Percentiles rank a stretch among this genome's conserved stretches.
phyloP scores from a whole-genome alignment of 768 basidiomycete genomes.

The Lanmaoa pseudosensibilis region DNA sequence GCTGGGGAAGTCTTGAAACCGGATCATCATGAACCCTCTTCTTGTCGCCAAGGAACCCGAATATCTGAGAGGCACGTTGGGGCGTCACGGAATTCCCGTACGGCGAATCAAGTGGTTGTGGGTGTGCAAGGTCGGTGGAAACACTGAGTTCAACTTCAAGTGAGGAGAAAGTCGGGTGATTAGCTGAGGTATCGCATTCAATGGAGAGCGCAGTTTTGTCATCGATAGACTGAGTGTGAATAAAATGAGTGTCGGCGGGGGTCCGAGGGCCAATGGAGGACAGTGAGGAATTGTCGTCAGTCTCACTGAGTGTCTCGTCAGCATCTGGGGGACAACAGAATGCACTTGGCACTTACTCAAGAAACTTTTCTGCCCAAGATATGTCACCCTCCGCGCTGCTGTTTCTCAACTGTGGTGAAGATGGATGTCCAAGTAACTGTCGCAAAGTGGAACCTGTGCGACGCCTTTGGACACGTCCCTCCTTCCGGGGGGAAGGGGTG shows the following conservation, averaged over 20 bases:
- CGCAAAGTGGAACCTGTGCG: slow-evolving; percentile 73
- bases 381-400: slow-evolving; percentile 68
- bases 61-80: slow-evolving; percentile 72
- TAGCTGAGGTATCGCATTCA: slow-evolving; percentile 45
- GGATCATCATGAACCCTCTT: slow-evolving; percentile 39
- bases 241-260: slow-evolving; percentile 43
- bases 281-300: slow-evolving; percentile 42
- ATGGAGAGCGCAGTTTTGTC: slow-evolving; percentile 42
- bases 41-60: slow-evolving; percentile 63
- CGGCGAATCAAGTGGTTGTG: slow-evolving; percentile 25
- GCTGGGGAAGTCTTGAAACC: slow-evolving; percentile 34
- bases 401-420: slow-evolving; percentile 28
- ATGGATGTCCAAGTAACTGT: slow-evolving; percentile 63
- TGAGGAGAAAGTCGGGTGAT: slow-evolving; percentile 56
- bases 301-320: slow-evolving; percentile 40
- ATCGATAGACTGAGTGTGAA: slow-evolving; percentile 40
- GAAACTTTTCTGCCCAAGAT: slow-evolving; percentile 79
- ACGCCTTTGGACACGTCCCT: slow-evolving; percentile 52
- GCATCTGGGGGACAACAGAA: background rate
- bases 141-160: slow-evolving; percentile 73
- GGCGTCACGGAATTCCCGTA: slow-evolving; percentile 51
- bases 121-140: slow-evolving; percentile 39
- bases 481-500: slow-evolving; percentile 36
- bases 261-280: slow-evolving; percentile 54
- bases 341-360: slow-evolving; percentile 47